Evolutionary conservation across 163 green algal species (phyloP).

Genomic region (Prototheca wickerhamii): DNA sequence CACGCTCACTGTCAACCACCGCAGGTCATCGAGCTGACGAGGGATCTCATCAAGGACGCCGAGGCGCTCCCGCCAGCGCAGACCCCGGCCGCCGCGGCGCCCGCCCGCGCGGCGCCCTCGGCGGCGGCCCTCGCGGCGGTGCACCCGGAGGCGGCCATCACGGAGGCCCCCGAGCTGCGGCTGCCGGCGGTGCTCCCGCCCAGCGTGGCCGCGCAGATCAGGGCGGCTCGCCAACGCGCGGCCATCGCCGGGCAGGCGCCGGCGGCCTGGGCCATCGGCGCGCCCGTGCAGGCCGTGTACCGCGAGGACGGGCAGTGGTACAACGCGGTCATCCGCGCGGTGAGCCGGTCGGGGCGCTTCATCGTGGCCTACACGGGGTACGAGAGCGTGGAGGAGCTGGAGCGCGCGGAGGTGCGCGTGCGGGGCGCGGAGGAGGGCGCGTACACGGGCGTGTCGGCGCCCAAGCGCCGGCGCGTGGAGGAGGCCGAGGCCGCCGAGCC

Average conservation of each 20-base stretch:
- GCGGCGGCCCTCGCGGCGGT: background rate
- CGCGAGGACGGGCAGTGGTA: conserved; percentile 58
- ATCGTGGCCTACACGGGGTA: conserved; percentile 71
- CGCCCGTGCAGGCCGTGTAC: conserved; percentile 49
- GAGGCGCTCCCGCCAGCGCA: conserved; percentile 8
- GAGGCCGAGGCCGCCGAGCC: conserved; percentile 28
- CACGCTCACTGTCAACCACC: background rate
- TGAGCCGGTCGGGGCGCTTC: conserved; percentile 49
- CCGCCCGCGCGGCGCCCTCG: background rate
- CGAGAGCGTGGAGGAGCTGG: conserved; percentile 56
- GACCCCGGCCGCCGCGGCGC: background rate
- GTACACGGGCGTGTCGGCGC: conserved; percentile 59
- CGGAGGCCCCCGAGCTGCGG: conserved; percentile 9
- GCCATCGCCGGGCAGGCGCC: conserved; percentile 64
- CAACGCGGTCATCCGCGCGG: conserved; percentile 40
- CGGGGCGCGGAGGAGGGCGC: conserved; percentile 32
- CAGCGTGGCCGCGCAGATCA: conserved; percentile 70
- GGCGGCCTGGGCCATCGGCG: conserved; percentile 57
- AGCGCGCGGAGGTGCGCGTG: conserved; percentile 39
- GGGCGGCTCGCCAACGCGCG: conserved; percentile 54
- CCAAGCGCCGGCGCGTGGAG: conserved; percentile 68
- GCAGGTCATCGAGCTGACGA: conserved; percentile 72
- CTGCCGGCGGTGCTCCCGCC: conserved; percentile 37
- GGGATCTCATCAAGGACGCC: conserved; percentile 59
- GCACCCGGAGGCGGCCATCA: background rate